Percentiles rank a stretch among this genome's conserved stretches.
Conservation (phyloP, 331 rosid species). For the Rosa hybrid region DNA sequence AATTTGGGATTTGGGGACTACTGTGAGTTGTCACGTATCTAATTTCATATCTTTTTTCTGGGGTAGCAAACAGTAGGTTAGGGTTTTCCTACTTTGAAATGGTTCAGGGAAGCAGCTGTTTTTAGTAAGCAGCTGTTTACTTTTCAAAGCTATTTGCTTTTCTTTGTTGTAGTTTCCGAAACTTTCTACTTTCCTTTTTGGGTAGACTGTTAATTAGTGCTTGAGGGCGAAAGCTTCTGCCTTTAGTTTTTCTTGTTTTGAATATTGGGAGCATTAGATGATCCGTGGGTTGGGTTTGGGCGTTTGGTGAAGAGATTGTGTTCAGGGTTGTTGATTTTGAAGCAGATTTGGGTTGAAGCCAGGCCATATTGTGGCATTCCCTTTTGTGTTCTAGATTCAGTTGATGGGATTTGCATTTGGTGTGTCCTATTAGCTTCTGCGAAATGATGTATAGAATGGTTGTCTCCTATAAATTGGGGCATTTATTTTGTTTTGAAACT, state of each 20-base stretch:
- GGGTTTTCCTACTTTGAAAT: slow-evolving; percentile 26
- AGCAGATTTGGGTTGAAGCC: slow-evolving; percentile 21
- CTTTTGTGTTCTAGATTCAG: background rate
- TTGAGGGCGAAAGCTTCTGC: slow-evolving; percentile 24
- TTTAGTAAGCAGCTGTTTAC: slow-evolving; percentile 1
- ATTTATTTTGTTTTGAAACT: background rate
- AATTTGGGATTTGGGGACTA: slow-evolving; percentile 9
- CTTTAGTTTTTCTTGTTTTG: background rate
- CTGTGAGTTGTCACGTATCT: background rate
- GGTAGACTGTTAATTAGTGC: slow-evolving; percentile 25
- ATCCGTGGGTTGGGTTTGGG: slow-evolving; percentile 27
- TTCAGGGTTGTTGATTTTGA: slow-evolving; percentile 6
- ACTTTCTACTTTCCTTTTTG: slow-evolving; percentile 6
- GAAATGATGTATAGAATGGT: background rate
- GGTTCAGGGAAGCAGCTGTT: slow-evolving; percentile 25
- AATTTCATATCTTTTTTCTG: background rate
- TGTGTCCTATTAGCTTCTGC: slow-evolving; percentile 11
- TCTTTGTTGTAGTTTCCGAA: slow-evolving; percentile 5
- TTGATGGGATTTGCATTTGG: slow-evolving; percentile 6
- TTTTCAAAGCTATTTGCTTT: slow-evolving; percentile 17
- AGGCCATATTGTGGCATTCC: background rate
- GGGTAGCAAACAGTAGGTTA: slow-evolving; percentile 21
- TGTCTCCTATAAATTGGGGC: background rate
- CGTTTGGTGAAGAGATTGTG: background rate
- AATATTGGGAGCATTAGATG: slow-evolving; percentile 24